Percentiles rank a stretch among this genome's conserved stretches.
phyloP scores from a whole-genome alignment of 2,329 filamentous ascomycete genomes.

The Penicillium sp. region DNA sequence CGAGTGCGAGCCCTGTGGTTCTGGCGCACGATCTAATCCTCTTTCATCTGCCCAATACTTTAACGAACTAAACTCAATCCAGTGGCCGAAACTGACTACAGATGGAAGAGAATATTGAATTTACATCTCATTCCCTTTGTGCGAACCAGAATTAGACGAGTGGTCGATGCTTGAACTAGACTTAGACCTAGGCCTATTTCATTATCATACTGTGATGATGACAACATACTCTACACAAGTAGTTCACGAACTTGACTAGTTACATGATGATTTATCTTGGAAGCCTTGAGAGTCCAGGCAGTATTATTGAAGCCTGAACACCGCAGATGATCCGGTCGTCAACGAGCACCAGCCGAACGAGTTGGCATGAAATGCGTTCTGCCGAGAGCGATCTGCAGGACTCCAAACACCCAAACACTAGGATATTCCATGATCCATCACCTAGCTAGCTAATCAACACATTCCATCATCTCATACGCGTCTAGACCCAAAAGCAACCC shows the following conservation, averaged over 20 bases:
- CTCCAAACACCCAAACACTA: not conserved
- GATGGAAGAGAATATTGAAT: too few relatives aligned
- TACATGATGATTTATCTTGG: not conserved
- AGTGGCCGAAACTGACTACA: not conserved
- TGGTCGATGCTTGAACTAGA: not conserved
- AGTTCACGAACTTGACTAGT: too few relatives aligned
- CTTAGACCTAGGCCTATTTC: not conserved
- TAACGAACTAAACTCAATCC: not conserved
- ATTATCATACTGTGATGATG: not conserved
- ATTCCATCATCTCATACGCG: not conserved
- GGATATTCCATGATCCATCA: not conserved
- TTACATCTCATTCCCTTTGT: not conserved
- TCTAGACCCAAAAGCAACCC: not conserved
- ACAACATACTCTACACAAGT: not conserved
- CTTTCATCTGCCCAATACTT: not conserved
- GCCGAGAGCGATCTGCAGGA: not conserved
- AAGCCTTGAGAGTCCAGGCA: not conserved
- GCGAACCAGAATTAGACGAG: slow-evolving; percentile 1
- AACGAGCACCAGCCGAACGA: not conserved
- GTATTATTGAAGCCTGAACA: not conserved
- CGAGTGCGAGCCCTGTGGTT: not conserved
- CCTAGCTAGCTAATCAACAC: not conserved
- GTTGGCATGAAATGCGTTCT: not conserved
- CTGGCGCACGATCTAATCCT: slow-evolving; percentile 4
- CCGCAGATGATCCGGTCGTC: not conserved